Evolutionary conservation across 2,329 filamentous ascomycete genomes (phyloP), one percentile per base, ranked within the genome.

Genomic region (Nannizziopsis barbatae): DNA sequence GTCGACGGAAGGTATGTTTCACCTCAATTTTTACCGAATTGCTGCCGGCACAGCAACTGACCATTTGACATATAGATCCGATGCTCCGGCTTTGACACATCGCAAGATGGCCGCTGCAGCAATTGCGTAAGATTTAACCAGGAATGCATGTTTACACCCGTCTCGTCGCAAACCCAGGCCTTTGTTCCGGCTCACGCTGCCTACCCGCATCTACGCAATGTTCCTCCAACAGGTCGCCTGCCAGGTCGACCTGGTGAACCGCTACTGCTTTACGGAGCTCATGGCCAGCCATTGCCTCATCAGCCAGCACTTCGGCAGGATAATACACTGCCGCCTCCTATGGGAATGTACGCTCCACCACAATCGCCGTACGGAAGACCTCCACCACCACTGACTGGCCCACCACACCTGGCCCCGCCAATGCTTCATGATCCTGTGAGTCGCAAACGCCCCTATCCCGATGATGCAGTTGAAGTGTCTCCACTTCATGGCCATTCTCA

Each of bases 61-160:
- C 22, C 22, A 3, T 27, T 27, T 7, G 3, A 4, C 3, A 43
- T 52, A 50, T 64, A 86, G 82, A 85, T 86, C 63, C 80, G 83
- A 51, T 86, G 82, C 70, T 85, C 82, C 3, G 83, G 82, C 22
- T 86, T 85, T 61, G 82, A 85, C 58, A 77, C 75, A 49, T 83
- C 80, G 35, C 77, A 81, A 35, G 80, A 85, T 63, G 83, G 83
- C 51, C 77, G 81, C 52, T 86, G 82, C 70, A 77, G 74, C 59
- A 86, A 86, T 63, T 86, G 82, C 61, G 73, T 80, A 54, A 74
- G 82, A 42, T 86, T 86, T 67, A 81, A 82, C 55, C 82, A 86
- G 65, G 81, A 84, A 61, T 86, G 83, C 66, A 79, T 86, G 65
- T 86, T 86, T 65, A 85, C 81, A 1, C 82, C 83, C 2, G 82